These are phyloP conservation scores for Penicillium manginii DNA, from an alignment of 495 filamentous ascomycete species.

Conservation along the genomic window DNA sequence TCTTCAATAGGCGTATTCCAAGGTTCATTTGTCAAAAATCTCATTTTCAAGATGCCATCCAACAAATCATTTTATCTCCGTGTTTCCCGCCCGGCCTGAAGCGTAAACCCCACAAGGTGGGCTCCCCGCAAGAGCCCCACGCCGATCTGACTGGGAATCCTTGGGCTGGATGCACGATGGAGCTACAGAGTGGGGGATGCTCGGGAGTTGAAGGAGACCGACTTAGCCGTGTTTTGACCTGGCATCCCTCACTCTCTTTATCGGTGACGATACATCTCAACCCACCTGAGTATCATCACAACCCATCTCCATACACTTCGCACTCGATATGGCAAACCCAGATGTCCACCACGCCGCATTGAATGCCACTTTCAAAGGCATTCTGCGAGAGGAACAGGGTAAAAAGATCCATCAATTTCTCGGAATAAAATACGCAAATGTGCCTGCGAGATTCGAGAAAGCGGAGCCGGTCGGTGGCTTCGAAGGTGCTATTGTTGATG, in stretches of 20 bases:
- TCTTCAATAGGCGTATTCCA: too few relatives aligned
- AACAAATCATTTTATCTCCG: background rate
- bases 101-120: slow-evolving; percentile 17
- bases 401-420: slow-evolving; percentile 36
- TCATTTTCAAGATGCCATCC: too few relatives aligned
- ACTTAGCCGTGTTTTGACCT: slow-evolving; percentile 15
- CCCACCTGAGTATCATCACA: background rate
- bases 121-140: slow-evolving; percentile 36
- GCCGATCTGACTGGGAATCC: slow-evolving; percentile 4
- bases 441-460: slow-evolving; percentile 43
- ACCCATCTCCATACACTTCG: background rate
- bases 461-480: slow-evolving; percentile 31
- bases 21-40: too few relatives aligned
- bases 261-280: background rate
- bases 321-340: slow-evolving; percentile 29
- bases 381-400: slow-evolving; percentile 16
- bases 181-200: slow-evolving; percentile 5
- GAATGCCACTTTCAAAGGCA: slow-evolving; percentile 40
- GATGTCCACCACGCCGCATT: slow-evolving; percentile 31
- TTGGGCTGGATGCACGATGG: slow-evolving; percentile 1
- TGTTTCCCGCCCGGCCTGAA: background rate
- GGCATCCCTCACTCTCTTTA: background rate
- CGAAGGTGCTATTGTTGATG: slow-evolving; percentile 34
- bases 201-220: slow-evolving; percentile 17
- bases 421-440: slow-evolving; percentile 41